A percentile compares a stretch with the other conserved stretches of the same genome.
Conservation (phyloP, 179 eudicot genomes). For the Gypsophila paniculata region DNA sequence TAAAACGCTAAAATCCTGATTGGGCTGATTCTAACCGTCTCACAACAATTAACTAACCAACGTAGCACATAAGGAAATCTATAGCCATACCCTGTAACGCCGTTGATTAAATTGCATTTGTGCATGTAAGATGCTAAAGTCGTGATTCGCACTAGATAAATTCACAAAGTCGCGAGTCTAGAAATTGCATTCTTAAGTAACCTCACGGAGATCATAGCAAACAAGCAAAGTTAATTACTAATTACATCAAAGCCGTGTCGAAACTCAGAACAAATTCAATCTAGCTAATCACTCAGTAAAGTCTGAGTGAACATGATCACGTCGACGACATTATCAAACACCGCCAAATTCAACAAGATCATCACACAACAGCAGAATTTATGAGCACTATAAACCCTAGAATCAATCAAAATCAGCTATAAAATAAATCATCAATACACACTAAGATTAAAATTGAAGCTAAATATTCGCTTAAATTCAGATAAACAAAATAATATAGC, state of each 20-base stretch:
- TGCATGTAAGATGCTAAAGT: neutral
- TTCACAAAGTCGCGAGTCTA: neutral
- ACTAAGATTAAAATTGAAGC: neutral
- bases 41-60: too few species aligned
- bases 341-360: neutral
- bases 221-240: neutral
- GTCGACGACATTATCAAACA: neutral
- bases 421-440: neutral
- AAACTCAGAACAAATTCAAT: neutral
- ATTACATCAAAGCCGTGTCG: neutral
- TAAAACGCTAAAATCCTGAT: too few species aligned
- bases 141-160: neutral
- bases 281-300: neutral
- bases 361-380: neutral
- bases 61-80: neutral
- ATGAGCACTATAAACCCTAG: constrained; percentile 13
- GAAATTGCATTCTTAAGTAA: neutral
- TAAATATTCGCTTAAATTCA: constrained; percentile 35
- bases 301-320: neutral
- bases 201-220: neutral
- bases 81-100: neutral
- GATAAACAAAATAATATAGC: constrained; percentile 66
- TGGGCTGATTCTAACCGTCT: too few species aligned
- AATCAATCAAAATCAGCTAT: constrained; percentile 5
- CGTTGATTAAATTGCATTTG: neutral